Percentiles rank a stretch among this genome's conserved stretches.
Conservation (phyloP, 345 rosid genomes). For the Populus simonii region DNA sequence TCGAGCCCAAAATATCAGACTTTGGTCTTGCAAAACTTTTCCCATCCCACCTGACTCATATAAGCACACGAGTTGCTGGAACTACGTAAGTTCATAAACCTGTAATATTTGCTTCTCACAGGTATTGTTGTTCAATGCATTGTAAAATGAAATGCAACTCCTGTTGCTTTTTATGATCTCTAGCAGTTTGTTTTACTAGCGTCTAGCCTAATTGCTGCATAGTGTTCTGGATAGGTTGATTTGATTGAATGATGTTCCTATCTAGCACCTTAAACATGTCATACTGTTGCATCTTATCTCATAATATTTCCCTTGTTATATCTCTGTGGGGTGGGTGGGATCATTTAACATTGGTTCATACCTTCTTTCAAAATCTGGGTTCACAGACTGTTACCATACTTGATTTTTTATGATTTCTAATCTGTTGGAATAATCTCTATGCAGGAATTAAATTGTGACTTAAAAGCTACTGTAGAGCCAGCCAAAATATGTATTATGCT, state of each 20-base stretch:
- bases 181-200: neutral
- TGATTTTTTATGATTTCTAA: neutral
- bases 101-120: neutral
- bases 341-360: neutral
- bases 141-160: neutral
- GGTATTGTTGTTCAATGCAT: neutral
- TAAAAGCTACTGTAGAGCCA: neutral
- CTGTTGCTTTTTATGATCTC: neutral
- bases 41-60: slow-evolving; percentile 54
- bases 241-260: neutral
- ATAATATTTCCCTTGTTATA: neutral
- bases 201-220: neutral
- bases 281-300: neutral
- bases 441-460: neutral
- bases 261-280: neutral
- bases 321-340: neutral
- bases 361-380: neutral
- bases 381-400: neutral
- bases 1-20: slow-evolving; percentile 65
- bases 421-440: neutral
- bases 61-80: slow-evolving; percentile 74
- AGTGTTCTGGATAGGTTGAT: neutral
- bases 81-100: slow-evolving; percentile 47
- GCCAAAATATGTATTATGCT: neutral
- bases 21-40: slow-evolving; percentile 78